Percentiles rank a stretch among this genome's conserved stretches.
These are phyloP conservation scores for Umbelopsis sp. DNA, from an alignment of 192 early-diverging fungal genomes.

Conservation along the genomic window DNA sequence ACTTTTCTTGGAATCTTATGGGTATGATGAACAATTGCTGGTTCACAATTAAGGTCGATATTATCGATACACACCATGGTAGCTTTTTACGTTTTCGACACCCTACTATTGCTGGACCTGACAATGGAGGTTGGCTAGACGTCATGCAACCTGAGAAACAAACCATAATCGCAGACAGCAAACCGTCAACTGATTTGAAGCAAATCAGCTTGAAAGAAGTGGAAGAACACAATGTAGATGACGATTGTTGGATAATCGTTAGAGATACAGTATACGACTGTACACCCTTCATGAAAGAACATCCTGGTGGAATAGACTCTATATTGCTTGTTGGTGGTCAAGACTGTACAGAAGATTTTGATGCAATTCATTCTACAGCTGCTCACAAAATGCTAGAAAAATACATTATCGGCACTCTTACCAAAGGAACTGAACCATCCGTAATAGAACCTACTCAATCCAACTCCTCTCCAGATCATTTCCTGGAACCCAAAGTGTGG, in stretches of 20 bases:
- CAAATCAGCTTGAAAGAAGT: constrained; percentile 66
- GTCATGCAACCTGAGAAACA: constrained; percentile 18
- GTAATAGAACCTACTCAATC: not conserved
- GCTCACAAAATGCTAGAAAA: constrained; percentile 72
- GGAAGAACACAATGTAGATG: constrained; percentile 58
- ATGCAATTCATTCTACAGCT: constrained; percentile 88
- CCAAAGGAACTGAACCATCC: not conserved
- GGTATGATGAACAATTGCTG: constrained; percentile 79
- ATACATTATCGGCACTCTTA: constrained; percentile 69
- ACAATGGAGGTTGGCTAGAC: constrained; percentile 58
- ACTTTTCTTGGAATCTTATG: constrained; percentile 70
- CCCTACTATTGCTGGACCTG: constrained; percentile 42
- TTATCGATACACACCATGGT: constrained; percentile 13
- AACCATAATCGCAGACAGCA: not conserved
- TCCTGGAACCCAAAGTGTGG: constrained; percentile 44
- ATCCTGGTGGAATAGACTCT: constrained; percentile 90
- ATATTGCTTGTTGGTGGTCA: constrained; percentile 79
- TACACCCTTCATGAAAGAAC: constrained; percentile 68
- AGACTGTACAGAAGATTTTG: constrained; percentile 88
- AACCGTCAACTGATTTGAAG: constrained; percentile 9
- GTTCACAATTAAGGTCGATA: constrained; percentile 54
- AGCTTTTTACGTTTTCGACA: constrained; percentile 46
- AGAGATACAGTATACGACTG: constrained; percentile 69
- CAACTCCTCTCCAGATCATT: constrained; percentile 5
- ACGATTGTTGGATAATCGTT: constrained; percentile 80